Conservation (phyloP, 2,329 filamentous ascomycete genomes). For the Karstenula rhodostoma region DNA sequence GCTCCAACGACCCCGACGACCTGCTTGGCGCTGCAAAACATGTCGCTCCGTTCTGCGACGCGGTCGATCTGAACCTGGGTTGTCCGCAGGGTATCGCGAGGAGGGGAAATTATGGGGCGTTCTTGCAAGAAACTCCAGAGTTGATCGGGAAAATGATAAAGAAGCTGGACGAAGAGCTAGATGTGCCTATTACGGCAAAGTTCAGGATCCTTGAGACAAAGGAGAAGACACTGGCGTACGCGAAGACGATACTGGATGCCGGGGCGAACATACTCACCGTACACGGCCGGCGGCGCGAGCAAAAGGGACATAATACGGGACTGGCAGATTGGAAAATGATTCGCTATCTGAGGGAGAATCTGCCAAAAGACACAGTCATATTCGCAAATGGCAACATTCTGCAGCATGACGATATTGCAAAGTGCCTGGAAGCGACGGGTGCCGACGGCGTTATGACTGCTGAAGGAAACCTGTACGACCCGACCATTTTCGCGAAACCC, state of each 20-base stretch:
- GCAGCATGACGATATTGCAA: constrained; percentile 77
- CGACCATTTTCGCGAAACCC: constrained; percentile 78
- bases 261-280: constrained; percentile 94
- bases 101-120: constrained; percentile 91
- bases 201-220: constrained; percentile 87
- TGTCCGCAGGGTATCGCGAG: constrained; percentile 95
- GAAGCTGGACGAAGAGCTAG: constrained; percentile 78
- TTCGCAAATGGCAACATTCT: constrained; percentile 98
- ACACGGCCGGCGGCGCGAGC: constrained; percentile 85
- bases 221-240: constrained; percentile 88
- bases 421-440: constrained; percentile 82
- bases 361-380: constrained; percentile 87
- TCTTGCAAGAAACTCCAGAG: constrained; percentile 90
- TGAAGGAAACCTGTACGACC: constrained; percentile 93
- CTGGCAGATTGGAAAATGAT: constrained; percentile 92
- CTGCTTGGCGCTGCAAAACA: constrained; percentile 79
- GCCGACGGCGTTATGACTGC: constrained; percentile 96
- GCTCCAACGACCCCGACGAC: constrained; percentile 84
- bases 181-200: constrained; percentile 91
- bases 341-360: constrained; percentile 78
- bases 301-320: constrained; percentile 95
- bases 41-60: constrained; percentile 89
- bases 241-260: constrained; percentile 82
- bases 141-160: constrained; percentile 84
- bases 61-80: constrained; percentile 92